A percentile compares a stretch with the other conserved stretches of the same genome.
These are phyloP conservation scores for Diplodia sapinea DNA, from an alignment of 2,329 filamentous ascomycete genomes.

Conservation along the genomic window DNA sequence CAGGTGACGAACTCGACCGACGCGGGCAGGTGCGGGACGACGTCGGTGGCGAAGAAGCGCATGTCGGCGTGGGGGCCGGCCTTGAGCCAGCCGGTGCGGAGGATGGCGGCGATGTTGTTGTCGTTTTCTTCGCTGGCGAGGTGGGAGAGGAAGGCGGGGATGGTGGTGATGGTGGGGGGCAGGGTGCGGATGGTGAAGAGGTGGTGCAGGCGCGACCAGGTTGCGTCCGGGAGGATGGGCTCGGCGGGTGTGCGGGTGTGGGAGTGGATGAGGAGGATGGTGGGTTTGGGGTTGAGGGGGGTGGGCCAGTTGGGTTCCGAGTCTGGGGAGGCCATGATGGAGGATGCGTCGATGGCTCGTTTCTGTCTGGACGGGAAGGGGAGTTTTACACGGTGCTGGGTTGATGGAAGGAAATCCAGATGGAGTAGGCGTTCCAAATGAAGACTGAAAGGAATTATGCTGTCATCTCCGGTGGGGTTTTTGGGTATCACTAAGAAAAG, in stretches of 20 bases:
- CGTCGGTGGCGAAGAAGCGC: slow-evolving; percentile 3
- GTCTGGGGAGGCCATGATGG: not conserved
- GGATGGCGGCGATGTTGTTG: not conserved
- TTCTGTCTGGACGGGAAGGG: not conserved
- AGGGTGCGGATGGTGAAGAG: slow-evolving; percentile 14
- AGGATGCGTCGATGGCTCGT: not conserved
- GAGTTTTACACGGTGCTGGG: not conserved
- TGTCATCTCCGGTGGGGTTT: not conserved
- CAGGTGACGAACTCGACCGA: not conserved
- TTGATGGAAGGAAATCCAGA: no score
- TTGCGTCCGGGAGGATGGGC: not conserved
- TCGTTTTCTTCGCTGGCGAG: not conserved
- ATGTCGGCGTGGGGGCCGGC: not conserved
- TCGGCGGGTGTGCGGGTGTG: not conserved
- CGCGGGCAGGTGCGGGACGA: not conserved
- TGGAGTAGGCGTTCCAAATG: not conserved
- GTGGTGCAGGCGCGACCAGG: not conserved
- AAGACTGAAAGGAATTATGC: not conserved
- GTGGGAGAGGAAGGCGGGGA: not conserved
- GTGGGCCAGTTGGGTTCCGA: not conserved
- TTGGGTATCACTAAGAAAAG: slow-evolving; percentile 3
- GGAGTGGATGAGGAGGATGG: slow-evolving; percentile 13
- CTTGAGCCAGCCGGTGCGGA: slow-evolving; percentile 25
- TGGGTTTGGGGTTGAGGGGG: slow-evolving; percentile 14
- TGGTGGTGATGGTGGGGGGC: not conserved